Percentiles rank a stretch among this genome's conserved stretches.
Conservation (phyloP, 768 basidiomycete species). For the Terana coerulea region DNA sequence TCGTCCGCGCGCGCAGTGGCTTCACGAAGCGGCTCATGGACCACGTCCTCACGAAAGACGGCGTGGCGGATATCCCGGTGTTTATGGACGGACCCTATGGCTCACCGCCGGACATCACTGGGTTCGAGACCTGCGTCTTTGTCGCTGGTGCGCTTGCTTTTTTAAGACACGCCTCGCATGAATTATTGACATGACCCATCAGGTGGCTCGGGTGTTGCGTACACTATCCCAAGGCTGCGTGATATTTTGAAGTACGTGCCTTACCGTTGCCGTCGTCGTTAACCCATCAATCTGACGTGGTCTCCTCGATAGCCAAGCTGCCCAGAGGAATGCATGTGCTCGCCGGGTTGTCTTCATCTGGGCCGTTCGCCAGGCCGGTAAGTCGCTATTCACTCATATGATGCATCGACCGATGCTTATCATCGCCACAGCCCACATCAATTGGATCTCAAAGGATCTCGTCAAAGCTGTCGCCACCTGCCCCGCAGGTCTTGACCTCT, state of each 20-base stretch:
- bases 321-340: slow-evolving; percentile 17
- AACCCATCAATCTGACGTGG: not conserved
- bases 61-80: slow-evolving; percentile 26
- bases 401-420: not conserved
- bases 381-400: not conserved
- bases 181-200: not conserved
- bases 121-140: slow-evolving; percentile 34
- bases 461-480: slow-evolving; percentile 14
- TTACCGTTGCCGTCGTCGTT: not conserved
- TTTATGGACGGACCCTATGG: slow-evolving; percentile 42
- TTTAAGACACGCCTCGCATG: not conserved
- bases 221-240: slow-evolving; percentile 27
- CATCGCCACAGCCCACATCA: slow-evolving; percentile 18
- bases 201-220: slow-evolving; percentile 33
- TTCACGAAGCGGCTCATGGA: slow-evolving; percentile 37
- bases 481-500: slow-evolving; percentile 18
- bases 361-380: slow-evolving; percentile 26
- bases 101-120: slow-evolving; percentile 26
- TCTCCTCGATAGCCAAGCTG: slow-evolving; percentile 14
- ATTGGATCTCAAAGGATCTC: slow-evolving; percentile 19
- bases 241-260: slow-evolving; percentile 28
- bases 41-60: slow-evolving; percentile 15
- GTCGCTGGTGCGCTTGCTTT: slow-evolving; percentile 29
- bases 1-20: slow-evolving; percentile 47
- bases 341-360: slow-evolving; percentile 29